Conservation (phyloP, 2,329 filamentous ascomycete species). For the Blastomyces emzantsi region DNA sequence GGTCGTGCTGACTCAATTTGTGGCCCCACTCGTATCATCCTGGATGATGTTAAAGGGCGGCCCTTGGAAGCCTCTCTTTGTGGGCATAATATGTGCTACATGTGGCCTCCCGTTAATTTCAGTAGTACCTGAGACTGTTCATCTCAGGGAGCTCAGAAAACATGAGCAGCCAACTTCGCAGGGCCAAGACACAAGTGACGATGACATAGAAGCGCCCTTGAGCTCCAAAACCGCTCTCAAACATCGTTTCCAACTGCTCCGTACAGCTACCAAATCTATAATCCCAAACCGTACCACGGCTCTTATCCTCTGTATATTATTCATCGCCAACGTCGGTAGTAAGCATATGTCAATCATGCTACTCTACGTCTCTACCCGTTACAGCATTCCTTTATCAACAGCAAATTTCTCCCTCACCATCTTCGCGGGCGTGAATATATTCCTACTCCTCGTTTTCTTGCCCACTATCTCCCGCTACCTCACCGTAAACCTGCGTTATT, state of each 20-base stretch:
- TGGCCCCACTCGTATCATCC: slow-evolving; percentile 32
- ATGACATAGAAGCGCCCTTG: background rate
- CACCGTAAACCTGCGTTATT: slow-evolving; percentile 18
- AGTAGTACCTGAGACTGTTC: slow-evolving; percentile 34
- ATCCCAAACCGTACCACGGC: slow-evolving; percentile 35
- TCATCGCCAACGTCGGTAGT: slow-evolving; percentile 42
- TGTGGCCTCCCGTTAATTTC: slow-evolving; percentile 27
- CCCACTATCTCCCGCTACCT: slow-evolving; percentile 36
- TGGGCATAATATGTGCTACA: slow-evolving; percentile 28
- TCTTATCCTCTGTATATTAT: slow-evolving; percentile 39
- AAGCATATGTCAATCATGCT: slow-evolving; percentile 41
- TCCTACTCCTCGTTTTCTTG: slow-evolving; percentile 40
- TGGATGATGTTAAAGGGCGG: slow-evolving; percentile 32
- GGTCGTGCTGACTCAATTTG: slow-evolving; percentile 33
- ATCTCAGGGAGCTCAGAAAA: slow-evolving; percentile 13
- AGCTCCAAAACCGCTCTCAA: background rate
- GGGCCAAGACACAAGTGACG: background rate
- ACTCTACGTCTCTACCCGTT: slow-evolving; percentile 46
- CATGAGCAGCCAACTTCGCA: background rate
- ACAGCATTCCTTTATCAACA: slow-evolving; percentile 40
- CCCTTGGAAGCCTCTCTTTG: slow-evolving; percentile 34
- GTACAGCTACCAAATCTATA: slow-evolving; percentile 22
- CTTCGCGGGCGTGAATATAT: slow-evolving; percentile 40
- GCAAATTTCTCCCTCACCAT: slow-evolving; percentile 39
- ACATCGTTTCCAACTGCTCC: slow-evolving; percentile 1